phyloP scores from a whole-genome alignment of 371 early-diverging fungal species.

The Dentiscutata heterogama region DNA sequence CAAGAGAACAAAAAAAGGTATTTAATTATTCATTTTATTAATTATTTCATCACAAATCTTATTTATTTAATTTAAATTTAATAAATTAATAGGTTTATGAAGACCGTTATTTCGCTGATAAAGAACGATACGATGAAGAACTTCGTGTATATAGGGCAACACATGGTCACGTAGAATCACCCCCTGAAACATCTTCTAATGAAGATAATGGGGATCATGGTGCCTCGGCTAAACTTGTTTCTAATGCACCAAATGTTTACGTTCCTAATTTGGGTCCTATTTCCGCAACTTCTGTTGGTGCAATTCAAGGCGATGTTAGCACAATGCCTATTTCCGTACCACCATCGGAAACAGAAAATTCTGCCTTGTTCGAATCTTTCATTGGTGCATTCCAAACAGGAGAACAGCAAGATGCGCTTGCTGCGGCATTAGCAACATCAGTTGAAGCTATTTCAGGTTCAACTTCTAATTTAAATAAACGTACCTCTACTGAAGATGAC shows the following conservation, averaged over 20 bases:
- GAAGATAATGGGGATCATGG: slow-evolving; percentile 41
- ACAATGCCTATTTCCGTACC: slow-evolving; percentile 15
- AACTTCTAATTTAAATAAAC: slow-evolving; percentile 1
- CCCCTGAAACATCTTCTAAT: slow-evolving; percentile 37
- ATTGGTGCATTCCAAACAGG: background rate
- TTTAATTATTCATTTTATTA: background rate
- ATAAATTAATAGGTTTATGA: slow-evolving; percentile 35
- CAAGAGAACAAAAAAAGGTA: slow-evolving; percentile 43
- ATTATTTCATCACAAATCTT: background rate
- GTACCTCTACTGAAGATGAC: background rate
- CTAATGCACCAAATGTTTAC: background rate
- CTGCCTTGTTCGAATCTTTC: background rate
- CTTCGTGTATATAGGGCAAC: slow-evolving; percentile 39
- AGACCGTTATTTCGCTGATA: slow-evolving; percentile 43
- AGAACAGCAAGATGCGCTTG: background rate
- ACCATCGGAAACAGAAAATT: slow-evolving; percentile 11
- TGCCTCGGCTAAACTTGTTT: slow-evolving; percentile 17
- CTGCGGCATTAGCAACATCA: background rate
- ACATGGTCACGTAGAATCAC: slow-evolving; percentile 41
- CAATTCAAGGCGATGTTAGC: background rate
- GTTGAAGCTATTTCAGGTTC: background rate
- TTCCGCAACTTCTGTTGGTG: background rate
- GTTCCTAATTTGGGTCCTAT: background rate
- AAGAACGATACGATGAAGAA: slow-evolving; percentile 46
- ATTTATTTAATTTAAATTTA: too few relatives aligned